Conservation (phyloP, 2,329 filamentous ascomycete species). For the Aspergillus tamarii region DNA sequence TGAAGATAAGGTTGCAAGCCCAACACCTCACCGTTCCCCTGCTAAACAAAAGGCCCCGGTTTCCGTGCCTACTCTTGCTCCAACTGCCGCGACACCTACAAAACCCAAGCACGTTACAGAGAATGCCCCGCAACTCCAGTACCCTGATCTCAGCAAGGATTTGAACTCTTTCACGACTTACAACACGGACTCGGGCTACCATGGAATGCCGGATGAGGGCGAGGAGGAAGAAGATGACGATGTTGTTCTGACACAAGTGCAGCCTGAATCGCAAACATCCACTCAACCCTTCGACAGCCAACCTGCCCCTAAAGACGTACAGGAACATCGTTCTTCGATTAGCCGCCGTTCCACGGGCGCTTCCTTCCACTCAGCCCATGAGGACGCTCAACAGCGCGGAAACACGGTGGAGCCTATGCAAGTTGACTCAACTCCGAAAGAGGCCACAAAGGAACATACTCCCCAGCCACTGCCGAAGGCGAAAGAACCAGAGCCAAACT, state of each 20-base stretch:
- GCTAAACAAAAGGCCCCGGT: conserved; percentile 27
- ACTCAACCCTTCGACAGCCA: conserved; percentile 40
- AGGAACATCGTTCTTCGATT: conserved; percentile 29
- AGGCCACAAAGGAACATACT: conserved; percentile 21
- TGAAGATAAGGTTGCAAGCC: conserved; percentile 35
- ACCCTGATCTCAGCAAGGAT: conserved; percentile 35
- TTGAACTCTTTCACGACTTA: conserved; percentile 45
- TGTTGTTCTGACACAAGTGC: conserved; percentile 37
- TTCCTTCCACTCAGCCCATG: conserved; percentile 52
- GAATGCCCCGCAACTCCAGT: conserved; percentile 24
- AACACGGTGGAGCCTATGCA: conserved; percentile 43
- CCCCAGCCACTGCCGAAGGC: conserved; percentile 15
- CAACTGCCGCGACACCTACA: conserved; percentile 20
- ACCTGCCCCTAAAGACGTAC: conserved; percentile 18
- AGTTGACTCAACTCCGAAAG: conserved; percentile 30
- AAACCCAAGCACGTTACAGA: conserved; percentile 22
- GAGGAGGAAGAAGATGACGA: conserved; percentile 44
- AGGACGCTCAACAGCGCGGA: conserved; percentile 38
- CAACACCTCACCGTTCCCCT: conserved; percentile 39
- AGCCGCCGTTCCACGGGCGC: conserved; percentile 46
- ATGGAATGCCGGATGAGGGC: conserved; percentile 41
- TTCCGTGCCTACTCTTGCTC: conserved; percentile 10
- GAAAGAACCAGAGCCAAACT: conserved; percentile 11
- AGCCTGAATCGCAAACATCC: conserved; percentile 35
- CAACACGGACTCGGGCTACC: conserved; percentile 53